Base-by-base conservation (phyloP, 1,139 yeast species). In the Protomyces lactucae-debilis region DNA sequence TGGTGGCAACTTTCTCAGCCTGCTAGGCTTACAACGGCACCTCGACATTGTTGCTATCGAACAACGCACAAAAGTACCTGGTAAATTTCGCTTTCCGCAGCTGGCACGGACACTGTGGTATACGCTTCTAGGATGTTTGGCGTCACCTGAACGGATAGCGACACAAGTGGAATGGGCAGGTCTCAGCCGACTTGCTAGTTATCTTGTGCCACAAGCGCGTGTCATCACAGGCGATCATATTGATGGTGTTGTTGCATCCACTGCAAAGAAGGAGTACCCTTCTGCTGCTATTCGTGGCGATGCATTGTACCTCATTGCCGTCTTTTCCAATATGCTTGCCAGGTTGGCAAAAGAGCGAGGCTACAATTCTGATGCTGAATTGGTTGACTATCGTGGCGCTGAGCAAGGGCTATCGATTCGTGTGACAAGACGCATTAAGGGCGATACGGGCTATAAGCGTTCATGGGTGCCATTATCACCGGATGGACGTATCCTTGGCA, bases 1-100 rank as follows among this genome's bases (percentile, higher is more conserved):
- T 64, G 97, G 97, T 1, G 97, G 97, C 0, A 91, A 91, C 73
- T 91, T 85, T 72, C 76, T 91, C 39, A 88, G 95, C 0, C 73
- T 84, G 54, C 76, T 83, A 66, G 86, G 87, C 70, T 75, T 89
- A 70, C 76, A 77, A 12, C 84, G 80, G 69, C 96, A 91, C 72
- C 74, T 88, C 48, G 77, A 78, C 60, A 81, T 89, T 6, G 82
- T 82, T 60, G 77, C 80, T 3, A 79, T 91, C 46, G 97, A 91
- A 71, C 78, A 79, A 60, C 74, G 74, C 4, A 88, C 96, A 0
- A 81, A 82, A 66, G 97, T 91, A 0, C 92, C 93, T 0, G 79
- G 84, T 64, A 84, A 83, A 70, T 91, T 86, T 75, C 79, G 89
- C 57, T 91, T 88, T 72, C 97, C 97, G 0, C 80, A 82, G 74